Base-by-base conservation (phyloP, 768 basidiomycete genomes). In the Lactifluus echinatus region DNA sequence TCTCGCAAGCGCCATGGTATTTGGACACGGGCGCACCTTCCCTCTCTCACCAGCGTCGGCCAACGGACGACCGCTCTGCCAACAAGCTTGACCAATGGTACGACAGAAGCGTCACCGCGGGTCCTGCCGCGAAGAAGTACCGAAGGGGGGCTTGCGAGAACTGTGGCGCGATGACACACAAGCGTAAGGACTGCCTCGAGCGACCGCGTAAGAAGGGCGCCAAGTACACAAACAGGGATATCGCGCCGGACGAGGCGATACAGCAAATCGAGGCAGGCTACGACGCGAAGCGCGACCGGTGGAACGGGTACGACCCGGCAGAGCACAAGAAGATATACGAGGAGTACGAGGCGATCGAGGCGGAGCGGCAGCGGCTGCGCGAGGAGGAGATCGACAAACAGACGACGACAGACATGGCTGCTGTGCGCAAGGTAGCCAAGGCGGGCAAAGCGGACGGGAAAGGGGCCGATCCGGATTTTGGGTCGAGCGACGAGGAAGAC, bases 321-420 rank as follows among this genome's bases (percentile, higher is more conserved):
- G 87, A 89, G 64, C 91, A 98, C 72, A 84, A 84, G 68, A 77
- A 72, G 63, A 83, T 97, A 26, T 90, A 96, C 64, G 90, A 95
- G 4, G 95, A 98, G 72, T 95, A 98, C 69, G 86, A 85, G 36
- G 95, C 93, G 11, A 72, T 95, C 50, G 96, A 99, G 69, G 83
- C 84, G 50, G 93, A 91, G 21, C 75, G 95, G 64, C 85, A 93
- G 75, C 92, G 89, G 72, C 67, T 91, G 63, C 76, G 94, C 56
- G 96, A 99, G 72, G 95, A 97, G 66, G 93, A 95, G 73, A 95
- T 99, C 66, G 96, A 99, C 71, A 94, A 95, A 67, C 90, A 93
- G 71, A 95, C 89, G 21, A 91, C 90, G 53, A 95, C 91, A 11
- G 92, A 94, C 66, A 72, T 93, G 59, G 89, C 90, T 19, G 90